phyloP scores from a whole-genome alignment of 805 yeast species.

The Ogataea neopini region DNA sequence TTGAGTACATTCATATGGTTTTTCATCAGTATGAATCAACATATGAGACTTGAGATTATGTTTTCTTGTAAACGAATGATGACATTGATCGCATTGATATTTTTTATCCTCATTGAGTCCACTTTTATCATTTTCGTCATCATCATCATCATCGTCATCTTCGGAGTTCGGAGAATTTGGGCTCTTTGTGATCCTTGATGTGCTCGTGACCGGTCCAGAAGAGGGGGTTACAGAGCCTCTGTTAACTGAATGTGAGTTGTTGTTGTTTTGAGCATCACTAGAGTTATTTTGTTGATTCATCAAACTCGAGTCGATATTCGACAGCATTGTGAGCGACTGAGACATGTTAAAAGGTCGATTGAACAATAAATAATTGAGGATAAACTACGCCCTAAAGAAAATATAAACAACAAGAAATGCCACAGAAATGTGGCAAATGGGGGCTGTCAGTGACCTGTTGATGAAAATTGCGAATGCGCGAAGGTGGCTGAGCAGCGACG shows the following conservation, averaged over 20 bases:
- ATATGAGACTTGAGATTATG: slow-evolving; percentile 76
- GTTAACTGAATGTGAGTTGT: slow-evolving; percentile 1
- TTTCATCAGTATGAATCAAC: slow-evolving; percentile 63
- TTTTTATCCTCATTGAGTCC: slow-evolving; percentile 32
- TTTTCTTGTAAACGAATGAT: slow-evolving; percentile 65
- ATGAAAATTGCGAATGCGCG: slow-evolving; percentile 4
- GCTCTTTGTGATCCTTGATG: neutral
- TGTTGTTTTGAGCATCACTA: slow-evolving; percentile 6
- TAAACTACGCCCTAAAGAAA: slow-evolving; percentile 4
- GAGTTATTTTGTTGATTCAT: slow-evolving; percentile 19
- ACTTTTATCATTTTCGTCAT: slow-evolving; percentile 19
- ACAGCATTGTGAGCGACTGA: slow-evolving; percentile 21
- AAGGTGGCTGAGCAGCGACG: slow-evolving; percentile 15
- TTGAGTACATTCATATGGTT: slow-evolving; percentile 61
- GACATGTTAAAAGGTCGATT: too few relatives aligned
- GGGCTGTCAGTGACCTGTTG: slow-evolving; percentile 8
- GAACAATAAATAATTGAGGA: neutral
- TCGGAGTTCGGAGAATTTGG: slow-evolving; percentile 15
- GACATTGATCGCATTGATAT: slow-evolving; percentile 58
- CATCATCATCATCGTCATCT: slow-evolving; percentile 14
- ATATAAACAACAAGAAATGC: slow-evolving; percentile 10
- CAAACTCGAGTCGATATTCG: slow-evolving; percentile 22
- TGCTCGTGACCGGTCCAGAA: slow-evolving; percentile 3
- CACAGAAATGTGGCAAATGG: slow-evolving; percentile 21
- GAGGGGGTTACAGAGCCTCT: slow-evolving; percentile 4